phyloP scores from a whole-genome alignment of 208 protist species.

The Trichomonas gallinae region DNA sequence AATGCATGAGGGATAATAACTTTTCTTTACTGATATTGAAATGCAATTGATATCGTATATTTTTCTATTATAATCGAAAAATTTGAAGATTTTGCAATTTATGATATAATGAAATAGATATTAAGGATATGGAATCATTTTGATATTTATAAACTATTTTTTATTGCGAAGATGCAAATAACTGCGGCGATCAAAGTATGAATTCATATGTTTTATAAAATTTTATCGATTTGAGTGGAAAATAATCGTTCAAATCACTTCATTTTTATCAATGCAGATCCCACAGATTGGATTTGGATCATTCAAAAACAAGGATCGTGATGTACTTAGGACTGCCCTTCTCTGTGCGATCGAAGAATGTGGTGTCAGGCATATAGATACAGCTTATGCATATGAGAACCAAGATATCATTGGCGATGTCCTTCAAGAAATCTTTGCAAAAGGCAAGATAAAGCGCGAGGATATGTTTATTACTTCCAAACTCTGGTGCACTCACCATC shows the following conservation, averaged over 20 bases:
- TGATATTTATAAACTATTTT: no score
- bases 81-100: no score
- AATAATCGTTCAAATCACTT: background rate
- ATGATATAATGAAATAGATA: no score
- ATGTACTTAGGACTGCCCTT: background rate
- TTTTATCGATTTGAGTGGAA: background rate
- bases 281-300: background rate
- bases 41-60: no score
- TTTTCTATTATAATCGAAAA: no score
- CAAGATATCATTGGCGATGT: conserved; percentile 27
- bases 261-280: background rate
- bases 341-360: conserved; percentile 3
- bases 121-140: no score
- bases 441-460: background rate
- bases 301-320: background rate
- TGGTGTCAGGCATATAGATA: conserved; percentile 32
- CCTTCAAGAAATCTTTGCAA: conserved; percentile 10
- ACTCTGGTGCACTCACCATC: background rate
- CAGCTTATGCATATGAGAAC: conserved; percentile 22
- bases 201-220: background rate
- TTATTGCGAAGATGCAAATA: no score
- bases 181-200: background rate
- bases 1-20: no score
- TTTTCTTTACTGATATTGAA: no score
- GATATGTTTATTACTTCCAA: background rate